Conservation (phyloP, 192 early-diverging fungal species). For the Chytriomyces sp. region DNA sequence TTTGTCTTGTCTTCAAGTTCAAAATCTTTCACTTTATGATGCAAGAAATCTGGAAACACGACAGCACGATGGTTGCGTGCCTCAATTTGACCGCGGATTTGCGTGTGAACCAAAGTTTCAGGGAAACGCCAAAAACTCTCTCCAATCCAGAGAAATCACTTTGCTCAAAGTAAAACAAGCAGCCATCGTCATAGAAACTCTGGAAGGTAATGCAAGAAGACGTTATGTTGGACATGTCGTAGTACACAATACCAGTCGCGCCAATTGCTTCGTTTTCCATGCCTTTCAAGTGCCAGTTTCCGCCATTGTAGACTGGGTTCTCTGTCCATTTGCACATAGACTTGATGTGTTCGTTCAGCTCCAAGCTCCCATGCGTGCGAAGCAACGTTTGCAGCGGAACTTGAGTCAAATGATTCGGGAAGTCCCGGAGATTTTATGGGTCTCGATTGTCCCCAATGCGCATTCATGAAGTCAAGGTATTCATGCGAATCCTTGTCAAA, state of each 20-base stretch:
- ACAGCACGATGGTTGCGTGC: constrained; percentile 62
- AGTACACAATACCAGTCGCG: constrained; percentile 77
- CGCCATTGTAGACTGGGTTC: constrained; percentile 59
- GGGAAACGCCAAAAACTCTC: constrained; percentile 21
- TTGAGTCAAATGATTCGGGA: constrained; percentile 34
- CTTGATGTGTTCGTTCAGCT: constrained; percentile 55
- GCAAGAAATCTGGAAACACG: constrained; percentile 72
- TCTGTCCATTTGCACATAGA: constrained; percentile 77
- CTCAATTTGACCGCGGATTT: constrained; percentile 54
- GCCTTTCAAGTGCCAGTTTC: constrained; percentile 74
- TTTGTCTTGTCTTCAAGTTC: constrained; percentile 60
- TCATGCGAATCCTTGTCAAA: not conserved
- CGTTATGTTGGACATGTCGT: constrained; percentile 71
- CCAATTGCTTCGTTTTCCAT: constrained; percentile 73
- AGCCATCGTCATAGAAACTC: constrained; percentile 13
- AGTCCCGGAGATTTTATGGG: constrained; percentile 17
- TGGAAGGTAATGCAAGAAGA: constrained; percentile 65
- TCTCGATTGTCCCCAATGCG: constrained; percentile 23
- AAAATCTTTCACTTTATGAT: constrained; percentile 70
- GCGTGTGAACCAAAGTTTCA: constrained; percentile 9
- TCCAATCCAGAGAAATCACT: constrained; percentile 27
- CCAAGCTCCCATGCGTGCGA: constrained; percentile 12
- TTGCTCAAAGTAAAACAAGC: constrained; percentile 34
- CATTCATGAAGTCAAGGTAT: constrained; percentile 19
- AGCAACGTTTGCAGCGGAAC: not conserved